Evolutionary conservation across 208 protist genomes (phyloP), one percentile per base, ranked within the genome.

Genomic region (Crithidia mellificae): DNA sequence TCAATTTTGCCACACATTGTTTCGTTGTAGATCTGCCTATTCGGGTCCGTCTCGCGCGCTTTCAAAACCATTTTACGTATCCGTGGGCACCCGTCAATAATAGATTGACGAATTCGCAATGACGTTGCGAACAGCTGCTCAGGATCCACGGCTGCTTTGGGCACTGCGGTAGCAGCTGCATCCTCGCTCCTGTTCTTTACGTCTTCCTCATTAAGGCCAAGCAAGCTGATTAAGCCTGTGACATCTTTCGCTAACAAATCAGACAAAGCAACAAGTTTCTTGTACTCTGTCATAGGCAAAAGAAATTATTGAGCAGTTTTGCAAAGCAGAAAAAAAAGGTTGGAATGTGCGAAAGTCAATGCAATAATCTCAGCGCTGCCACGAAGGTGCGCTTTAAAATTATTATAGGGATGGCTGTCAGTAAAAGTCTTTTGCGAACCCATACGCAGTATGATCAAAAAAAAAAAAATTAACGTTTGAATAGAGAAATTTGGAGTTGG

Each of bases 1-100:
- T 93, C 78, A 36, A 96, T 96, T 59, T 88, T 89, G 6, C n/a
- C 63, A 49, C 88, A 96, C 91, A 96, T 96, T 11, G 39, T 72
- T 51, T 96, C 87, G 66, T 96, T 96, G 76, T 93, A 96, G 6
- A 96, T 92, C 58, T 96, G 91, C 17, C 75, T 68, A 52, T 96
- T 81, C 0, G 88, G 88, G 56, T 96, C 75, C 12, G 77, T 90
- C 55, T 96, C 88, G 20, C 78, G 72, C 0, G 84, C 88, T 51
- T 90, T 94, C 7, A 61, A 50, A 0, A 90, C 55, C 56, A 96
- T 79, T 53, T 94, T 93, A 6, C 77, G 65, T 20, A 96, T 38
- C 8, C 88, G 85, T 24, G 77, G 76, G 29, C 51, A 67, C 14
- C 68, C 79, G 44, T 70, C 70, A 0, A 22, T 29, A 3, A 65